Evolutionary conservation across 208 protist genomes (phyloP).

Genomic region (Strigomonas galati): DNA sequence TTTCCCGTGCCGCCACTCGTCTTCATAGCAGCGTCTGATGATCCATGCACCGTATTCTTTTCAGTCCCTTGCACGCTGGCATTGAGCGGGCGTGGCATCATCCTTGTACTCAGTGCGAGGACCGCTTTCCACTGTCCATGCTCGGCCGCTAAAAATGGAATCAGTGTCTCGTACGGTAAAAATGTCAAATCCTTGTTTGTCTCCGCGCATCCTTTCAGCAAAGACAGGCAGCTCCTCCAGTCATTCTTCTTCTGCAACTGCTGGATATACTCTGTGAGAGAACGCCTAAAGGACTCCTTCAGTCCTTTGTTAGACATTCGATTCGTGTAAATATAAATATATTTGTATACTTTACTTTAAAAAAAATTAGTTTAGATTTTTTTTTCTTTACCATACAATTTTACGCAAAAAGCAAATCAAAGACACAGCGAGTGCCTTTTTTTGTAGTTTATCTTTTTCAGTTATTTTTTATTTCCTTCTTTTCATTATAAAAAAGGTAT

Average conservation of each 20-base stretch:
- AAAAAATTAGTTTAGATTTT: too few species aligned
- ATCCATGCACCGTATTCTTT: background rate
- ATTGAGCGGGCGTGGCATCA: background rate
- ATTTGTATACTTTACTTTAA: too few species aligned
- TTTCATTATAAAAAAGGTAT: background rate
- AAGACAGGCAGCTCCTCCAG: background rate
- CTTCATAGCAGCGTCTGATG: too few species aligned
- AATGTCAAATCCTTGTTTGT: background rate
- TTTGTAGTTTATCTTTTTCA: too few species aligned
- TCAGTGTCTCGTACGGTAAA: background rate
- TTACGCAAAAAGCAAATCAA: too few species aligned
- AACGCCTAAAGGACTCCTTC: background rate
- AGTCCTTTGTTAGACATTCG: background rate
- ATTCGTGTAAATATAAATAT: too few species aligned
- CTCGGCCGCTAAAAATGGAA: background rate
- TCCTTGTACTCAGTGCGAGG: background rate
- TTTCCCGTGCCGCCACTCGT: background rate
- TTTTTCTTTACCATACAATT: too few species aligned
- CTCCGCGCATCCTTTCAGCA: background rate
- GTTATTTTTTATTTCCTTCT: background rate
- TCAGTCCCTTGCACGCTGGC: background rate
- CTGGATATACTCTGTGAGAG: background rate
- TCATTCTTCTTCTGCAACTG: background rate
- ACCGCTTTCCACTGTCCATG: background rate
- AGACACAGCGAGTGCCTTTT: too few species aligned